Evolutionary conservation across 768 basidiomycete species (phyloP).

Genomic region (Royoungia palumana): DNA sequence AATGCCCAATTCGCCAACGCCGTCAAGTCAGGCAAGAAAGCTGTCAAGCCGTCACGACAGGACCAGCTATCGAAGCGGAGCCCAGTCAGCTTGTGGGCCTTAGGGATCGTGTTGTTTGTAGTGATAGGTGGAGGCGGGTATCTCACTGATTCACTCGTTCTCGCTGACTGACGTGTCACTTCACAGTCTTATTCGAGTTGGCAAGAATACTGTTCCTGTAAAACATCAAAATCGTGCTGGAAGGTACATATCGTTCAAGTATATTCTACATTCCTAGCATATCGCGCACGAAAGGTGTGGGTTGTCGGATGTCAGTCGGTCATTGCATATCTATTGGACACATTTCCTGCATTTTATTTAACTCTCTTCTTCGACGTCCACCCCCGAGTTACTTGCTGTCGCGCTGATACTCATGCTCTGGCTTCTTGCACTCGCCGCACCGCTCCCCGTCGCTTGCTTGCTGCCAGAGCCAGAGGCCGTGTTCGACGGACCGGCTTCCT

Average conservation of each 20-base stretch:
- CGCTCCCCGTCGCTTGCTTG: slow-evolving; percentile 26
- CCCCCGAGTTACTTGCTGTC: slow-evolving; percentile 47
- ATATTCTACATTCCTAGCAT: too few relatives aligned
- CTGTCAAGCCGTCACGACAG: slow-evolving; percentile 66
- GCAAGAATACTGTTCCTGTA: slow-evolving; percentile 63
- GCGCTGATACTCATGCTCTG: slow-evolving; percentile 64
- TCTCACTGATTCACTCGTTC: background rate
- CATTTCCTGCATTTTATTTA: slow-evolving; percentile 13
- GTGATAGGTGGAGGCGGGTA: slow-evolving; percentile 77
- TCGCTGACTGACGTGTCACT: slow-evolving; percentile 8
- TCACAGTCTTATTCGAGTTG: slow-evolving; percentile 70
- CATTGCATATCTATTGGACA: slow-evolving; percentile 10
- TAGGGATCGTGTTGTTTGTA: slow-evolving; percentile 73
- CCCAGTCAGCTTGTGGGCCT: slow-evolving; percentile 71
- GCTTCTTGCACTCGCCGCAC: slow-evolving; percentile 44
- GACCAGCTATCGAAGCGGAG: slow-evolving; percentile 69
- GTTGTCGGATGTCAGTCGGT: slow-evolving; percentile 9
- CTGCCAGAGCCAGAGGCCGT: slow-evolving; percentile 5
- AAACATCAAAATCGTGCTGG: slow-evolving; percentile 12
- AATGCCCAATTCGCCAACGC: slow-evolving; percentile 79
- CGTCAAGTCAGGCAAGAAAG: slow-evolving; percentile 72
- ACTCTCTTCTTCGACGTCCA: slow-evolving; percentile 39
- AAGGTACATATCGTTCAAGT: background rate
- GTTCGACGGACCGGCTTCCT: slow-evolving; percentile 33
- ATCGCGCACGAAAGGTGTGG: background rate